Evolutionary conservation across 2,329 filamentous ascomycete genomes (phyloP), one percentile per base, ranked within the genome.

Genomic region (Zalaria obscura): DNA sequence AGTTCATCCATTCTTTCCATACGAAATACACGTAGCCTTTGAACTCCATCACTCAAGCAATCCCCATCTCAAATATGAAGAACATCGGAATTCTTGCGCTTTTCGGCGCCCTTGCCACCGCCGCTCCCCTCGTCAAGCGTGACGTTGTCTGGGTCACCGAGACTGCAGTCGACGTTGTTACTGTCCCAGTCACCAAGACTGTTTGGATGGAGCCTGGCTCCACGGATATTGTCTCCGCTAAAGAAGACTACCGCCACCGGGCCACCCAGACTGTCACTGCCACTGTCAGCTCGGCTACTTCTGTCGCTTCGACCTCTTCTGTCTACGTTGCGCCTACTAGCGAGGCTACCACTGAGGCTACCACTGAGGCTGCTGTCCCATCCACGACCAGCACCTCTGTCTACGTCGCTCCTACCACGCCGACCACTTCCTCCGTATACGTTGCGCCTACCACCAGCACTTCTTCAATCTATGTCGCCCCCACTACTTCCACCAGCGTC

Each of bases 131-230:
- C 38, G 51, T 56, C 48, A 62, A 64, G 46, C 62, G 62, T 46
- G 64, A 64, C 39, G 54, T 70, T 32, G 66, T 69, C 41, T 71
- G 63, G 59, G 60, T 69, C 47, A 73, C 69, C 27, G 61, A 69
- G 38, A 64, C 60, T 32, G 61, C 66, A 25, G 56, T 65, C 40
- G 66, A 65, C 41, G 63, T 65, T 50, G 65, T 67, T 41, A 74
- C 68, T 35, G 55, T 74, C 39, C 57, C 63, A 40, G 57, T 68
- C 43, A 68, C 65, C 45, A 64, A 61, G 47, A 71, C 68, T 45
- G 47, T 75, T 55, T 70, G 61, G 59, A 59, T 67, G 25, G 52
- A 63, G 52, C 43, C 53, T 40, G 40, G 27, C 10, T 50, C 57
- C 9, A 50, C 52, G 36, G 48, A 52, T 40, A 49, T 49, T 27